phyloP scores from a whole-genome alignment of 441 rosid species.

The Erysimum pusillum region DNA sequence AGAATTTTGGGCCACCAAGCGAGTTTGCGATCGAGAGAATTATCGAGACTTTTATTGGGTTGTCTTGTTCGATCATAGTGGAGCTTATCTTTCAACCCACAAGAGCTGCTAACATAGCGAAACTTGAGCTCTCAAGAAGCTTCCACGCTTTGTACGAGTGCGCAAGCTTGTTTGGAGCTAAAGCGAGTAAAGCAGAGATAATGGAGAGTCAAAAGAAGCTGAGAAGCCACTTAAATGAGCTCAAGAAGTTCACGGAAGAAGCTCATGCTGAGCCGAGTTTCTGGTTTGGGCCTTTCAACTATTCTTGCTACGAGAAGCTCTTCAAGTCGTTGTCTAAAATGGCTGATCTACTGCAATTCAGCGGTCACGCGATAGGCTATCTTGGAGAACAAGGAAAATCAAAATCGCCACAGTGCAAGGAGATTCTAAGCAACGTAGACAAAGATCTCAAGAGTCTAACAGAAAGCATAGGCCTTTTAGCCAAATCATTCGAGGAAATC shows the following conservation, averaged over 20 bases:
- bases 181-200: slow-evolving; percentile 45
- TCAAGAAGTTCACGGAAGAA: slow-evolving; percentile 66
- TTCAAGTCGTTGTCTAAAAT: slow-evolving; percentile 60
- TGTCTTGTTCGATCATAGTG: slow-evolving; percentile 69
- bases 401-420: slow-evolving; percentile 48
- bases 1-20: slow-evolving; percentile 70
- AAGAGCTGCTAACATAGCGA: slow-evolving; percentile 76
- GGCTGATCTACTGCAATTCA: slow-evolving; percentile 70
- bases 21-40: slow-evolving; percentile 90
- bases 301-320: slow-evolving; percentile 65
- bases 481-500: slow-evolving; percentile 63
- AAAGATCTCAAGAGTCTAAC: slow-evolving; percentile 62
- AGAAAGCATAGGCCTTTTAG: slow-evolving; percentile 50
- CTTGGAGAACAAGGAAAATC: slow-evolving; percentile 58
- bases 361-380: slow-evolving; percentile 52
- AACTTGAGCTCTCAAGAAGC: slow-evolving; percentile 57
- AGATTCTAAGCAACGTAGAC: slow-evolving; percentile 46
- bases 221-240: slow-evolving; percentile 52
- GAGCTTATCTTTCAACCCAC: slow-evolving; percentile 72
- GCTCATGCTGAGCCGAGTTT: slow-evolving; percentile 87
- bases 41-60: slow-evolving; percentile 79
- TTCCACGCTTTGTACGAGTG: slow-evolving; percentile 58
- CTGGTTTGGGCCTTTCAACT: slow-evolving; percentile 78
- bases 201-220: slow-evolving; percentile 60
- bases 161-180: slow-evolving; percentile 52